phyloP scores from a whole-genome alignment of 2,329 filamentous ascomycete genomes.

The Phialocephala sp. region DNA sequence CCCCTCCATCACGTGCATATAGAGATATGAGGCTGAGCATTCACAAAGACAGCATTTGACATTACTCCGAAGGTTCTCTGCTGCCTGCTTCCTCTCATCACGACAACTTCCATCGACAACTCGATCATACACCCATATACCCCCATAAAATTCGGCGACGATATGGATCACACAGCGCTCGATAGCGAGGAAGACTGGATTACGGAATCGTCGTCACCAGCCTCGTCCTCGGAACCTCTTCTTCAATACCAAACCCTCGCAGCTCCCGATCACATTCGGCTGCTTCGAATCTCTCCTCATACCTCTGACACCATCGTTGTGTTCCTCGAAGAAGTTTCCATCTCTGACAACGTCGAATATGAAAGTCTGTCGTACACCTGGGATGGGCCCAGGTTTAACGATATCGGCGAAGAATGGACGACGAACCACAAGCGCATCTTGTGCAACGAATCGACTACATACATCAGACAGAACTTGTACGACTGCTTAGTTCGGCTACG shows the following conservation, averaged over 20 bases:
- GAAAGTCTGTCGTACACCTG: slow-evolving; percentile 8
- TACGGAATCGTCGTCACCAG: background rate
- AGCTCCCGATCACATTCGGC: slow-evolving; percentile 6
- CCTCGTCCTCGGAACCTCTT: background rate
- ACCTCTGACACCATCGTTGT: background rate
- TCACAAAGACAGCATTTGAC: too few relatives aligned
- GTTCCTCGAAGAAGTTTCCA: slow-evolving; percentile 1
- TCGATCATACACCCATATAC: too few relatives aligned
- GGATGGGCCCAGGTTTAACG: slow-evolving; percentile 2
- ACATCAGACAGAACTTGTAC: slow-evolving; percentile 4
- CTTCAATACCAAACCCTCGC: background rate
- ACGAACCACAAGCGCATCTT: background rate
- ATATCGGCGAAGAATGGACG: background rate
- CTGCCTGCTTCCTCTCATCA: too few relatives aligned
- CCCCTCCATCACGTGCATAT: too few relatives aligned
- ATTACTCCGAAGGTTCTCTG: too few relatives aligned
- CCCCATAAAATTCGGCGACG: too few relatives aligned
- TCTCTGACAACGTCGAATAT: background rate
- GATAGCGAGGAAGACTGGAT: too few relatives aligned
- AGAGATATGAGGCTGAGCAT: too few relatives aligned
- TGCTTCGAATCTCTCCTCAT: background rate
- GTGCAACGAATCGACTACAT: background rate
- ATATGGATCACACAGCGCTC: too few relatives aligned
- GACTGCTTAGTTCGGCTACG: background rate
- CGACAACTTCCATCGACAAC: too few relatives aligned